Evolutionary conservation across 1,284 basidiomycete species (phyloP).

Genomic region (Microbotryomycetes sp.): DNA sequence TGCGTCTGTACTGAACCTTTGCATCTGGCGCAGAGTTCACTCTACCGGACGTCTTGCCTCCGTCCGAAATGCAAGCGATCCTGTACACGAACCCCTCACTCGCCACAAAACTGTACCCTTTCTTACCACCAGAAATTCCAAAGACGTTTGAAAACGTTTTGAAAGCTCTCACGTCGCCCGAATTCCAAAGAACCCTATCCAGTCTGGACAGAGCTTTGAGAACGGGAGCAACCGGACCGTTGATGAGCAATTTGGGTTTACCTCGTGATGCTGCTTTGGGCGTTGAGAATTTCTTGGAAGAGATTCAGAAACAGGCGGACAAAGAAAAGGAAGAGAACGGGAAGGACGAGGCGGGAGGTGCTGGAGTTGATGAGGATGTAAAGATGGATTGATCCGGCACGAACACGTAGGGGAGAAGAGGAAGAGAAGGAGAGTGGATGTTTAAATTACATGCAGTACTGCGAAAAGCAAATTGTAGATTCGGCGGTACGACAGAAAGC

Average conservation of each 20-base stretch:
- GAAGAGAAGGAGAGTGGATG: no score
- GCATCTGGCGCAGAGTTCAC: constrained; percentile 7
- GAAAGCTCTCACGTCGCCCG: constrained; percentile 22
- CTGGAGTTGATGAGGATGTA: background rate
- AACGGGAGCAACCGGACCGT: constrained; percentile 33
- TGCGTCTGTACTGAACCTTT: no score
- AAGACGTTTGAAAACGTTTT: constrained; percentile 15
- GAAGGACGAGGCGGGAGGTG: background rate
- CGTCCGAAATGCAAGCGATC: constrained; percentile 21
- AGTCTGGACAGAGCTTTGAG: constrained; percentile 32
- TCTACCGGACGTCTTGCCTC: constrained; percentile 31
- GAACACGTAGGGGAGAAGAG: no score
- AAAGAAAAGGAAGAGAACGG: constrained; percentile 9
- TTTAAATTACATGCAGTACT: no score
- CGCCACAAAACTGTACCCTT: constrained; percentile 20
- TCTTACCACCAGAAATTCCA: constrained; percentile 18
- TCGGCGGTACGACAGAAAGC: no score
- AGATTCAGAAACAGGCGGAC: constrained; percentile 25
- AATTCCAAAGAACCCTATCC: constrained; percentile 21
- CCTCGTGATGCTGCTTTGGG: constrained; percentile 21
- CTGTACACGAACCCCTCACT: constrained; percentile 19
- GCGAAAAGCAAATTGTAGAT: no score
- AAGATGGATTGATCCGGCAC: background rate
- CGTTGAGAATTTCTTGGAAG: constrained; percentile 30
- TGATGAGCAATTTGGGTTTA: constrained; percentile 30